These are phyloP conservation scores for Hyphopichia pseudoburtonii DNA, from an alignment of 1,139 yeast species.

Conservation along the genomic window DNA sequence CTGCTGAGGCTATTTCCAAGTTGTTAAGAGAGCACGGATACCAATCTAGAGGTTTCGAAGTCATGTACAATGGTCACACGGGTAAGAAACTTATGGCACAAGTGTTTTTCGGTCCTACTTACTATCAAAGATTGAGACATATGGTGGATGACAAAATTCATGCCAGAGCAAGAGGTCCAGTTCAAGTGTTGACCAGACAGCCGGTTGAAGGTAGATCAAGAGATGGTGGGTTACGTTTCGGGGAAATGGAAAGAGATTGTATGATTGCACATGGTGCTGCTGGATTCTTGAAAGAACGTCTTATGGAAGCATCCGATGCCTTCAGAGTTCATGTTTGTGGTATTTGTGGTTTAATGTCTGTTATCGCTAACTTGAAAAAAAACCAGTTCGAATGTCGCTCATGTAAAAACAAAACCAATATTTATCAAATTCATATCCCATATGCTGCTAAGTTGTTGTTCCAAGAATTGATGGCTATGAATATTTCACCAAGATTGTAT, in stretches of 20 bases:
- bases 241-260: conserved; percentile 99
- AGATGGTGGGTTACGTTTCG: conserved; percentile 98
- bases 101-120: conserved; percentile 94
- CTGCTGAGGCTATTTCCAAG: conserved; percentile 96
- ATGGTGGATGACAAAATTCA: conserved; percentile 99
- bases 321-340: conserved; percentile 98
- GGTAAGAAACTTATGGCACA: conserved; percentile 97
- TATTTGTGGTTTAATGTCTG: conserved; percentile 96
- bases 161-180: conserved; percentile 98
- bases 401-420: conserved; percentile 97
- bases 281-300: conserved; percentile 85
- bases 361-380: conserved; percentile 94
- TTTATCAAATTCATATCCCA: conserved; percentile 95
- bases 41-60: conserved; percentile 97
- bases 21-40: conserved; percentile 86
- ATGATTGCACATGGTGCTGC: conserved; percentile 99
- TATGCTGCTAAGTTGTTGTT: conserved; percentile 94
- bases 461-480: conserved; percentile 99
- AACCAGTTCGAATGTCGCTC: conserved; percentile 98
- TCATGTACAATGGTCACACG: conserved; percentile 97
- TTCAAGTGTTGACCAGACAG: conserved; percentile 96
- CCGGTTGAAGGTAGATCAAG: conserved; percentile 99
- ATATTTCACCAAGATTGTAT: conserved; percentile 83
- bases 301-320: conserved; percentile 99
- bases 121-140: conserved; percentile 97